Conservation (phyloP, 2,329 filamentous ascomycete species). For the Neonectria neomacrospora region DNA sequence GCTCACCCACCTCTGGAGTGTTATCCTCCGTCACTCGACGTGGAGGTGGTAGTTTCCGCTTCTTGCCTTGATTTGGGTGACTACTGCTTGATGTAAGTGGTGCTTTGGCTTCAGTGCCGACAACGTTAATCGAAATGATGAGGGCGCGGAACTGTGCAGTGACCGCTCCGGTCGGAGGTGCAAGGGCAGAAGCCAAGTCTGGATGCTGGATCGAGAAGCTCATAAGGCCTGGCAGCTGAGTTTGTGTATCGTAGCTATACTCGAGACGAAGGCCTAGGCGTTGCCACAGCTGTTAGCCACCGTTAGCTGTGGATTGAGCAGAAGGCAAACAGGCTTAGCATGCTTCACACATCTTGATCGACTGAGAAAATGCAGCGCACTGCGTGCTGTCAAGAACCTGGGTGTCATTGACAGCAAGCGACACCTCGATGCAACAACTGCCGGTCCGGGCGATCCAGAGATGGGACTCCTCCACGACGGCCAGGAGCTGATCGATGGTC, state of each 20-base stretch:
- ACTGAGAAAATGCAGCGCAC: slow-evolving; percentile 29
- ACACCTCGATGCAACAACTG: slow-evolving; percentile 45
- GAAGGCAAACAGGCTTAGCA: not conserved
- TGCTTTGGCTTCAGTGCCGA: slow-evolving; percentile 15
- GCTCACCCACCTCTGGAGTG: not conserved
- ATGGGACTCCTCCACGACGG: slow-evolving; percentile 35
- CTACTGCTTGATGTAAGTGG: not conserved
- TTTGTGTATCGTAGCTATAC: slow-evolving; percentile 16
- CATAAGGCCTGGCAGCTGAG: slow-evolving; percentile 34
- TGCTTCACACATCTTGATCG: slow-evolving; percentile 45
- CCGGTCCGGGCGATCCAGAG: slow-evolving; percentile 50
- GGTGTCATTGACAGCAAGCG: slow-evolving; percentile 37
- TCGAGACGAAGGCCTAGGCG: slow-evolving; percentile 46
- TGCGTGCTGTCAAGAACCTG: slow-evolving; percentile 24
- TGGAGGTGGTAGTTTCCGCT: slow-evolving; percentile 19
- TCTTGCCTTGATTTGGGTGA: slow-evolving; percentile 17
- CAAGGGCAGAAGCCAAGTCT: slow-evolving; percentile 46
- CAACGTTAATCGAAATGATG: slow-evolving; percentile 42
- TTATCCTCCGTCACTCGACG: not conserved
- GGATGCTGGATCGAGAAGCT: slow-evolving; percentile 53
- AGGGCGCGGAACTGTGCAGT: slow-evolving; percentile 44
- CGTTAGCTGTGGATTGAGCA: not conserved
- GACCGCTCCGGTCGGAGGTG: slow-evolving; percentile 42
- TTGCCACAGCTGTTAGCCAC: slow-evolving; percentile 45
- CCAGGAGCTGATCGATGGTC: slow-evolving; percentile 41